Evolutionary conservation across 2,329 filamentous ascomycete species (phyloP).

Genomic region (Leptographium procerum): DNA sequence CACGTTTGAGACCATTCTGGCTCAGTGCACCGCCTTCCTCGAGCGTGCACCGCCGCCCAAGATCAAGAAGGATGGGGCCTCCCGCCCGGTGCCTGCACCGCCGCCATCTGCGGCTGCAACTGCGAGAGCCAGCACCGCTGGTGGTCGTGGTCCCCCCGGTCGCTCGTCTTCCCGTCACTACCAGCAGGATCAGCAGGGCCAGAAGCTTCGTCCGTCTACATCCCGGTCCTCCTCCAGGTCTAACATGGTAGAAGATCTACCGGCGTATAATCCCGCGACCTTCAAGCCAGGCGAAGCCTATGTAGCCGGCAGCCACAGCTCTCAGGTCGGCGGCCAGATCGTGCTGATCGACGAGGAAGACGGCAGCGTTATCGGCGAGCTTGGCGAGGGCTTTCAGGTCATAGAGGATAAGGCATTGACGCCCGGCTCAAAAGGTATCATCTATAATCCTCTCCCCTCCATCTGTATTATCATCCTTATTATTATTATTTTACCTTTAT

Average conservation of each 20-base stretch:
- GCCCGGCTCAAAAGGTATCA: constrained; percentile 80
- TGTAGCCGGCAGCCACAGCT: constrained; percentile 49
- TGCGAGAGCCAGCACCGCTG: constrained; percentile 8
- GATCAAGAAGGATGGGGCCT: not conserved
- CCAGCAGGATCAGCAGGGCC: not conserved
- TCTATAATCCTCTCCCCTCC: not conserved
- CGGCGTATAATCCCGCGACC: constrained; percentile 68
- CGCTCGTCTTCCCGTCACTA: not conserved
- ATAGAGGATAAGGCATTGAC: constrained; percentile 65
- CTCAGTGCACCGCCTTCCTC: constrained; percentile 89
- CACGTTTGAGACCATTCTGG: constrained; percentile 89
- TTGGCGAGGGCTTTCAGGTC: constrained; percentile 13
- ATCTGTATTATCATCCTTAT: not conserved
- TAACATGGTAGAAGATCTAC: constrained; percentile 33
- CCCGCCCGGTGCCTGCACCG: constrained; percentile 3
- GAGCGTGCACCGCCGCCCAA: constrained; percentile 63
- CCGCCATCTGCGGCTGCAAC: constrained; percentile 11
- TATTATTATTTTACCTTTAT: not conserved
- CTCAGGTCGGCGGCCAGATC: constrained; percentile 57
- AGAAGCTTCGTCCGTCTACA: constrained; percentile 2
- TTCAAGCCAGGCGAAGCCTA: constrained; percentile 76
- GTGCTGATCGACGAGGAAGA: constrained; percentile 94
- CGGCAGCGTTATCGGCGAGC: constrained; percentile 83
- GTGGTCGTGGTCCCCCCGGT: not conserved
- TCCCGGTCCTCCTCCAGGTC: constrained; percentile 24